Base-by-base conservation (phyloP, 2,329 filamentous ascomycete species). In the Penicillium sp. region DNA sequence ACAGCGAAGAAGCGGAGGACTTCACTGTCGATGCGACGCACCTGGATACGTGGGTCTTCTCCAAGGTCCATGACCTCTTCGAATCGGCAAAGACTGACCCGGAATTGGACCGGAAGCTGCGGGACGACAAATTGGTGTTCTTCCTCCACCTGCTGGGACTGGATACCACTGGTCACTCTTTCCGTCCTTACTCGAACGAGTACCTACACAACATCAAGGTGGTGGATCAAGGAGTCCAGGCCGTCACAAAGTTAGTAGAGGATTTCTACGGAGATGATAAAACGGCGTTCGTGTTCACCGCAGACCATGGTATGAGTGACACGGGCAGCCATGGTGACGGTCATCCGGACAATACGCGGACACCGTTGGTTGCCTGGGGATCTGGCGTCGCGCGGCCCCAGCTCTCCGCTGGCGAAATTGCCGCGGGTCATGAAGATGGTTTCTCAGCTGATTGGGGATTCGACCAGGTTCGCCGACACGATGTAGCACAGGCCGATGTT, bases 261-360 rank as follows among this genome's bases (percentile, higher is more conserved):
- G 83, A 88, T 13, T 99, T 97, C 71, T 99, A 97, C 67, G 81
- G 78, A 5, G 88, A 92, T 65, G 85, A 85, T 61, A 87, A 94
- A 73, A 97, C 94, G 0, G 91, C 95, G 0, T 99, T 93, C 71
- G 85, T 99, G 16, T 99, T 99, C 71, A 99, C 95, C 1, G 94
- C 94, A 8, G 94, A 99, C 69, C 94, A 99, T 73, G 94, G 94
- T 18, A 99, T 99, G 94, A 97, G 91, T 69, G 94, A 99, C 74
- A 97, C 89, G 88, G 94, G 95, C n/a, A 97, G 92, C 66, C 95
- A 99, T 72, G 95, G 95, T 37, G 94, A 99, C 72, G 94, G 94
- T 8, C 92, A 99, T 74, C 94, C 94, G 0, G 90, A 99, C 73
- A 99, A 97, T 68, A 99, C 94, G 3, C 85, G 94, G 49, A 99